phyloP scores from a whole-genome alignment of 2,329 filamentous ascomycete genomes.

The Fusarium sp. region DNA sequence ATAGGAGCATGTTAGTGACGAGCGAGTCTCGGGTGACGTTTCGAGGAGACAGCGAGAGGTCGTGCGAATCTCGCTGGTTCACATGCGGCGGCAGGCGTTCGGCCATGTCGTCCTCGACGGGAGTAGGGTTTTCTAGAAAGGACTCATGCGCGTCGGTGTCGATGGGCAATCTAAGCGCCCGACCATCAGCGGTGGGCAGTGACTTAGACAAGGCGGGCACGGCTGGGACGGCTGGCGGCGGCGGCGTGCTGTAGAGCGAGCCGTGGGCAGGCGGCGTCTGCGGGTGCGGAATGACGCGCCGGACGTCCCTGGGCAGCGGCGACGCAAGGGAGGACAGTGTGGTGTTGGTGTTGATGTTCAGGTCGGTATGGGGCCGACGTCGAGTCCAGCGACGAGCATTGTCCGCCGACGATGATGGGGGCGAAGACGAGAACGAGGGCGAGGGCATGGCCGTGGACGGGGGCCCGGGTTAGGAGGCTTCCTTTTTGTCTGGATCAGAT shows the following conservation, averaged over 20 bases:
- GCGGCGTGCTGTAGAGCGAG: slow-evolving; percentile 29
- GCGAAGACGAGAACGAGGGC: slow-evolving; percentile 23
- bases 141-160: slow-evolving; percentile 45
- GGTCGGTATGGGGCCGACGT: slow-evolving; percentile 40
- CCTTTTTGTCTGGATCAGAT: slow-evolving; percentile 37
- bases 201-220: slow-evolving; percentile 37
- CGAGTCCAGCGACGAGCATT: slow-evolving; percentile 43
- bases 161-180: slow-evolving; percentile 42
- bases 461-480: slow-evolving; percentile 28
- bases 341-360: slow-evolving; percentile 42
- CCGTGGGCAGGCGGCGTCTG: slow-evolving; percentile 36
- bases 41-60: slow-evolving; percentile 82
- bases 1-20: slow-evolving; percentile 94
- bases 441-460: slow-evolving; percentile 37
- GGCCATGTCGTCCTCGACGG: slow-evolving; percentile 46
- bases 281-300: slow-evolving; percentile 37
- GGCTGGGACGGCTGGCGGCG: slow-evolving; percentile 25
- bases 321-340: slow-evolving; percentile 39
- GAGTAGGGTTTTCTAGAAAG: slow-evolving; percentile 47
- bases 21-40: slow-evolving; percentile 89
- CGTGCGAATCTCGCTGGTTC: slow-evolving; percentile 77
- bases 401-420: slow-evolving; percentile 35
- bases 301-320: slow-evolving; percentile 22
- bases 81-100: slow-evolving; percentile 40
- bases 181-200: slow-evolving; percentile 37